Evolutionary conservation across 306 rosid species (phyloP).

Genomic region (Cucurbita pepo): DNA sequence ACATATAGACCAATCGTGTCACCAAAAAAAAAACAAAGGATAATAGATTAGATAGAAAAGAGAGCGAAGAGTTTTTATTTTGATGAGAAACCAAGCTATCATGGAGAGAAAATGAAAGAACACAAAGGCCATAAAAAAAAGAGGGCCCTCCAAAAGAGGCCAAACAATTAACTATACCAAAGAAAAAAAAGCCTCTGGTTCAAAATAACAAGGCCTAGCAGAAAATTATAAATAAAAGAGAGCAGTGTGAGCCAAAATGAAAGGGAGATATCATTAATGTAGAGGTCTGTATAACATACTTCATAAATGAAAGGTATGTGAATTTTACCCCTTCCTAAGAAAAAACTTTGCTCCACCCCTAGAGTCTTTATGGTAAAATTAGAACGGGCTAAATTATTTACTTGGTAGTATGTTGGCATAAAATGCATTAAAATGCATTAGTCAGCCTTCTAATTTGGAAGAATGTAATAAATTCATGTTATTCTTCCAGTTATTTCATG

Average conservation of each 20-base stretch:
- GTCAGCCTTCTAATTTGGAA: neutral
- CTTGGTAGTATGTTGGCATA: neutral
- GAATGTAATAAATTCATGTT: neutral
- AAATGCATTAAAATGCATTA: neutral
- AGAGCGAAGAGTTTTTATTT: neutral
- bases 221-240: neutral
- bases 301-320: neutral
- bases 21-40: neutral
- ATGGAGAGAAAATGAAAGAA: neutral
- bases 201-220: neutral
- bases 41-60: neutral
- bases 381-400: neutral
- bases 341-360: too few species aligned
- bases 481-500: neutral
- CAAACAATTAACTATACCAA: neutral
- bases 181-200: neutral
- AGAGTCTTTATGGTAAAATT: neutral
- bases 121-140: neutral
- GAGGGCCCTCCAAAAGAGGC: neutral
- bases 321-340: too few species aligned
- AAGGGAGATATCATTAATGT: neutral
- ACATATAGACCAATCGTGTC: slow-evolving; percentile 6
- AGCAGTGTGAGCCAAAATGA: neutral
- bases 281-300: neutral
- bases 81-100: neutral